Percentiles rank a stretch among this genome's conserved stretches.
phyloP scores from a whole-genome alignment of 2,329 filamentous ascomycete species.

The Beauveria bassiana region DNA sequence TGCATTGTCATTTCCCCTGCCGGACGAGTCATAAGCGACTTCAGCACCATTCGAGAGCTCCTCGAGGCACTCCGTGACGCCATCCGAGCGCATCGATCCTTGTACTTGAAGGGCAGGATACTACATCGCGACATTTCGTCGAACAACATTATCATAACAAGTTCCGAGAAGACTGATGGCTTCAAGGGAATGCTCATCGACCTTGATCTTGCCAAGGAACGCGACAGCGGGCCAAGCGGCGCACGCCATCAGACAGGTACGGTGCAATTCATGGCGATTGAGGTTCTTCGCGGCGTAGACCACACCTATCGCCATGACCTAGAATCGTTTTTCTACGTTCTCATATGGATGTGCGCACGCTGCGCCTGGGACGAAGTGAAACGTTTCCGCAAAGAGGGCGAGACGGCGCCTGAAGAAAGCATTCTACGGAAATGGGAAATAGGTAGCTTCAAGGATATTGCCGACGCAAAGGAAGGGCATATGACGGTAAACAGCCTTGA shows the following conservation, averaged over 20 bases:
- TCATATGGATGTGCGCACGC: neutral
- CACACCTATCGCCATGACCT: neutral
- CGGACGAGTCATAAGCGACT: conserved; percentile 17
- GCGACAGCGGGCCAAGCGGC: neutral
- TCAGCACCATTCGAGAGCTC: conserved; percentile 23
- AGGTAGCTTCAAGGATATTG: too few species aligned
- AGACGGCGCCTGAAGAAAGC: too few species aligned
- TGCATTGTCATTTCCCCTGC: conserved; percentile 13
- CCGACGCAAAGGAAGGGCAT: too few species aligned
- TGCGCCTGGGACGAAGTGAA: neutral
- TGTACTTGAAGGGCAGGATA: conserved; percentile 25
- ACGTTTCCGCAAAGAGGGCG: too few species aligned
- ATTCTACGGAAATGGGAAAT: too few species aligned
- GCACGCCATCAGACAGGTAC: conserved; percentile 3
- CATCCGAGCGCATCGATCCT: conserved; percentile 28
- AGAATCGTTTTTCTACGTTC: neutral
- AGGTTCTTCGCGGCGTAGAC: too few species aligned
- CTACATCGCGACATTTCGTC: conserved; percentile 30
- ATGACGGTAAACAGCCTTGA: too few species aligned
- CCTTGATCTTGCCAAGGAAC: conserved; percentile 13
- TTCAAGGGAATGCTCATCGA: conserved; percentile 17
- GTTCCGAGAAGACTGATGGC: conserved; percentile 12
- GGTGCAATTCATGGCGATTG: neutral
- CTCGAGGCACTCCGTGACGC: conserved; percentile 26
- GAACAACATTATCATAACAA: conserved; percentile 30